Conservation (phyloP, 768 basidiomycete genomes). For the Xerocomus brunneocitrinus region DNA sequence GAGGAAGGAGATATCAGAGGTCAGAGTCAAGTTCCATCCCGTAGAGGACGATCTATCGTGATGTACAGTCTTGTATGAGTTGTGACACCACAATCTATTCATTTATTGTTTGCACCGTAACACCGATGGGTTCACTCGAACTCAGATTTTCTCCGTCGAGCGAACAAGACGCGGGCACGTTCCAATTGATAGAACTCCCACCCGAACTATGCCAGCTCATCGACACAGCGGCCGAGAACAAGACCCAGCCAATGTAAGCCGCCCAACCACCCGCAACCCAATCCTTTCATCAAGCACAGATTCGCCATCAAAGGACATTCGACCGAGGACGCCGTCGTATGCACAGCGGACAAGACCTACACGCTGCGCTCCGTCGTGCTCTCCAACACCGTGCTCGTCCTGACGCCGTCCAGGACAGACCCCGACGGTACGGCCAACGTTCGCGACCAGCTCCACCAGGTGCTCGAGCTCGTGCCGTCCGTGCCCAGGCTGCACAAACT, state of each 20-base stretch:
- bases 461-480: conserved; percentile 76
- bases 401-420: conserved; percentile 44
- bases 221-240: conserved; percentile 44
- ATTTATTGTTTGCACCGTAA: background rate
- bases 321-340: conserved; percentile 85
- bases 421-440: conserved; percentile 53
- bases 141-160: conserved; percentile 51
- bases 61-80: background rate
- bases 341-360: conserved; percentile 79
- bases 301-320: conserved; percentile 77
- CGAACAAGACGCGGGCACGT: conserved; percentile 47
- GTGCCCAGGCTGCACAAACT: conserved; percentile 76
- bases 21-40: conserved; percentile 59
- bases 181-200: conserved; percentile 70
- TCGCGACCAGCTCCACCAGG: conserved; percentile 74
- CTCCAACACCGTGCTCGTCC: conserved; percentile 82
- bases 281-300: conserved; percentile 31
- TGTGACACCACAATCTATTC: background rate
- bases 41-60: conserved; percentile 23
- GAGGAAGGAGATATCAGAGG: conserved; percentile 67
- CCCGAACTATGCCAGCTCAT: conserved; percentile 60
- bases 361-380: conserved; percentile 78
- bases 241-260: conserved; percentile 29
- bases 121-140: conserved; percentile 30
- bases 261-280: background rate